These are phyloP conservation scores for Ophiocordyceps camponoti-floridani DNA, from an alignment of 2,329 filamentous ascomycete species.

Conservation along the genomic window DNA sequence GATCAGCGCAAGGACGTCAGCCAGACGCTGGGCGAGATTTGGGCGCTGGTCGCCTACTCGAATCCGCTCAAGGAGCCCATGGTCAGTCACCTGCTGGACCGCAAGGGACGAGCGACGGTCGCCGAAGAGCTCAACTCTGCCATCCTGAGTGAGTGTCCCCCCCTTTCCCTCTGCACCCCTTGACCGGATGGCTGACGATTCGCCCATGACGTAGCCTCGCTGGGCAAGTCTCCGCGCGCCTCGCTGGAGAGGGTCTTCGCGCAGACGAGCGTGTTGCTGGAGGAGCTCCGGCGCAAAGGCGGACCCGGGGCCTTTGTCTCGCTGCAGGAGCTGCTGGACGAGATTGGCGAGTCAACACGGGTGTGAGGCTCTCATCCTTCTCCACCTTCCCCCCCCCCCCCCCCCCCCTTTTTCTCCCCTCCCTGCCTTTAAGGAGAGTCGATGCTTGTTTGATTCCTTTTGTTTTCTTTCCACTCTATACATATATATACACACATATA, in stretches of 20 bases:
- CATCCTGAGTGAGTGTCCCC: constrained; percentile 53
- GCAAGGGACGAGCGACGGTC: constrained; percentile 54
- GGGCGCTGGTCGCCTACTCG: constrained; percentile 71
- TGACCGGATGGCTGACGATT: constrained; percentile 1
- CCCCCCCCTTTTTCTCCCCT: background rate
- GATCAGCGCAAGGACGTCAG: constrained; percentile 53
- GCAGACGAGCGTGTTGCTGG: constrained; percentile 73
- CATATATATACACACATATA: background rate
- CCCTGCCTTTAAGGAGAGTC: background rate
- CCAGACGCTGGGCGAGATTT: constrained; percentile 66
- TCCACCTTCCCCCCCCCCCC: background rate
- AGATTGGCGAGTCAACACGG: constrained; percentile 21
- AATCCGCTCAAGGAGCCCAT: constrained; percentile 60
- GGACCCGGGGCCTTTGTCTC: constrained; percentile 70
- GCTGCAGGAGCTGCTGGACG: constrained; percentile 28
- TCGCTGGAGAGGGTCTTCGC: constrained; percentile 73
- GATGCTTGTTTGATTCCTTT: no score
- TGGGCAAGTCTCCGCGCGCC: constrained; percentile 77
- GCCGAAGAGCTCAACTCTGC: constrained; percentile 90
- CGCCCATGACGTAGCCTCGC: constrained; percentile 41
- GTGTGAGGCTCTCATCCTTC: constrained; percentile 8
- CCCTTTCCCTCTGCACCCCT: background rate
- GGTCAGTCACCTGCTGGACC: constrained; percentile 62
- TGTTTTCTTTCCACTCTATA: no score
- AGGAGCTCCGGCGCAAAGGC: constrained; percentile 62